Conservation (phyloP, 2,329 filamentous ascomycete genomes). For the Claviceps quebecensis region DNA sequence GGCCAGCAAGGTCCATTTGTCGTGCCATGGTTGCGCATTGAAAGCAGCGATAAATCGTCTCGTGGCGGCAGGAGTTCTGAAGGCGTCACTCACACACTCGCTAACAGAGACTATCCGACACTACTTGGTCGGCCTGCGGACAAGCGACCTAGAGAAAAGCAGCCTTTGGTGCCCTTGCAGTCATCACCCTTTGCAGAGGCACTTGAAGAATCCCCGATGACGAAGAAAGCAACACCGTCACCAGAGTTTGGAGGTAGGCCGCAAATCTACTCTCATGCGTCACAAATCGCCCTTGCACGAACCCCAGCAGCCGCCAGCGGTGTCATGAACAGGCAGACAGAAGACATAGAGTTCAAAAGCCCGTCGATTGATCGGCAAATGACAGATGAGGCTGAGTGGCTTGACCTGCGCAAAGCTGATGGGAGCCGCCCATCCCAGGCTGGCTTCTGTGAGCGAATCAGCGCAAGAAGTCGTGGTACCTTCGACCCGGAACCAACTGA, state of each 20-base stretch:
- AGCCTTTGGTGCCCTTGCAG: no score
- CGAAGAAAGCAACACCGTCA: background rate
- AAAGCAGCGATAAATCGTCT: background rate
- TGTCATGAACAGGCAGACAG: no score
- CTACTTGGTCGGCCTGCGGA: background rate
- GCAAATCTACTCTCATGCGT: background rate
- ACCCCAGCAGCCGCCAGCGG: background rate
- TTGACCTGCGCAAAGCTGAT: background rate
- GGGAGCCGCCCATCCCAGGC: background rate
- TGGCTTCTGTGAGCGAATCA: background rate
- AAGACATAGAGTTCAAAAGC: background rate
- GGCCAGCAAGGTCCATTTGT: background rate
- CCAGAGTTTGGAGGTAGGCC: background rate
- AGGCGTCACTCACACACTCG: background rate
- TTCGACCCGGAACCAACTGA: background rate
- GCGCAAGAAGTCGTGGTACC: background rate
- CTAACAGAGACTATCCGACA: background rate
- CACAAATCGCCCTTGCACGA: constrained; percentile 2
- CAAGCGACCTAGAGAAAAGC: background rate
- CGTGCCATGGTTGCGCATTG: background rate
- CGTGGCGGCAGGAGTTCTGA: background rate
- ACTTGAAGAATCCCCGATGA: background rate
- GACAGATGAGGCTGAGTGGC: background rate
- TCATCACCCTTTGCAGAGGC: background rate
- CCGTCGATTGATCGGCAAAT: background rate